Evolutionary conservation across 2,329 filamentous ascomycete genomes (phyloP).

Genomic region (Torrubiella hemipterigena): DNA sequence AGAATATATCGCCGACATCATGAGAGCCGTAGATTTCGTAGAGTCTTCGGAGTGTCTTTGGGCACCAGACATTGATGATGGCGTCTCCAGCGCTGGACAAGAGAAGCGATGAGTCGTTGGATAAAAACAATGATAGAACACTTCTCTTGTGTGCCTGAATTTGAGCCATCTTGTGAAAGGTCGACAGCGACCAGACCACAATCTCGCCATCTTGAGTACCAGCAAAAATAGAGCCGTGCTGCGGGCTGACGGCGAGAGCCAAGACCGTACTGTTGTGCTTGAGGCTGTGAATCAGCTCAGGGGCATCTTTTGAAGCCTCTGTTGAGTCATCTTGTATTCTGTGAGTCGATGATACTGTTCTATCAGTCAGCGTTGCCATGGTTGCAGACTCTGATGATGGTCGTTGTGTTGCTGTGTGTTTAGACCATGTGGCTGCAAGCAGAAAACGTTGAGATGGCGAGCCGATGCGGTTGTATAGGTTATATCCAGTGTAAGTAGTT

Average conservation of each 20-base stretch:
- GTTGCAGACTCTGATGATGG: too few species aligned
- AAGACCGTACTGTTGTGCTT: conserved; percentile 71
- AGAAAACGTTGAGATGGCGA: too few species aligned
- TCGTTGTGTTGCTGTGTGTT: too few species aligned
- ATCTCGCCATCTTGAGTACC: conserved; percentile 93
- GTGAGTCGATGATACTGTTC: not conserved
- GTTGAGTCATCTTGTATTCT: not conserved
- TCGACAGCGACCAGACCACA: conserved; percentile 78
- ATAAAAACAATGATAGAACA: conserved; percentile 75
- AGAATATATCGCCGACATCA: conserved; percentile 93
- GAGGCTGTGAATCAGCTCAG: conserved; percentile 63
- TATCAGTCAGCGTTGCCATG: not conserved
- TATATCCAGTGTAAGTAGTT: too few species aligned
- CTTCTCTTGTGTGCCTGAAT: conserved; percentile 87
- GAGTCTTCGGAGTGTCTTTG: conserved; percentile 59
- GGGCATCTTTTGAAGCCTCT: conserved; percentile 18
- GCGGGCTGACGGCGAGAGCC: conserved; percentile 66
- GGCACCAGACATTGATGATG: conserved; percentile 88
- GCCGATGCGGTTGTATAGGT: too few species aligned
- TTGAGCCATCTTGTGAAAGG: conserved; percentile 66
- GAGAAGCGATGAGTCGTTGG: conserved; percentile 60
- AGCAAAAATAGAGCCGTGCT: conserved; percentile 72
- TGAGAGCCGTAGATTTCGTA: conserved; percentile 90
- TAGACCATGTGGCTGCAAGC: too few species aligned
- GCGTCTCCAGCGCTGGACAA: conserved; percentile 92